Conservation (phyloP, 768 basidiomycete species). For the Lepiota venenata region DNA sequence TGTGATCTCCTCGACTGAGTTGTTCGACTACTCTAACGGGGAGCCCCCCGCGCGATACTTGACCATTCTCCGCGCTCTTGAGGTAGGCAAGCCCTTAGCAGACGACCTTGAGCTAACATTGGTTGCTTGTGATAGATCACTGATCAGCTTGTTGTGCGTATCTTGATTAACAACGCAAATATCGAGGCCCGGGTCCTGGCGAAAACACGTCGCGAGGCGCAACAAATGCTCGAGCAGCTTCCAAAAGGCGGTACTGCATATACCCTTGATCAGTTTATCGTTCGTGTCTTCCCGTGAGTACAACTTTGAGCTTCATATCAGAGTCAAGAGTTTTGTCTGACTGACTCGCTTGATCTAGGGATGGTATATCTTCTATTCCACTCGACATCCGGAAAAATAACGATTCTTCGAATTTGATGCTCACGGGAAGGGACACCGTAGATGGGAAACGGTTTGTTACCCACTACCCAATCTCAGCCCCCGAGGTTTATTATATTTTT, state of each 20-base stretch:
- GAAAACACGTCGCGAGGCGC: slow-evolving; percentile 57
- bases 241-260: slow-evolving; percentile 54
- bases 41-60: slow-evolving; percentile 61
- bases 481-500: neutral
- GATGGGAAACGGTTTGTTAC: slow-evolving; percentile 42
- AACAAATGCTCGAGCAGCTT: slow-evolving; percentile 42
- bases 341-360: slow-evolving; percentile 36
- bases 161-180: slow-evolving; percentile 69
- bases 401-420: slow-evolving; percentile 43
- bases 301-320: neutral
- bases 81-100: slow-evolving; percentile 42
- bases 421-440: slow-evolving; percentile 49
- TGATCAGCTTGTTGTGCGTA: slow-evolving; percentile 70
- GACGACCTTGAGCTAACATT: neutral
- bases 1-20: slow-evolving; percentile 64
- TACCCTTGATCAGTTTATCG: slow-evolving; percentile 59
- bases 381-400: slow-evolving; percentile 23
- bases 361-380: slow-evolving; percentile 56
- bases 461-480: neutral
- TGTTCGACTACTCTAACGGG: slow-evolving; percentile 78
- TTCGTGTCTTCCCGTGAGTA: slow-evolving; percentile 63
- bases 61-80: slow-evolving; percentile 80
- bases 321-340: neutral
- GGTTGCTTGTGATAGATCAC: slow-evolving; percentile 50
- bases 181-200: slow-evolving; percentile 78